Evolutionary conservation across 2,329 filamentous ascomycete species (phyloP).

Genomic region (Claviceps humidiphila): DNA sequence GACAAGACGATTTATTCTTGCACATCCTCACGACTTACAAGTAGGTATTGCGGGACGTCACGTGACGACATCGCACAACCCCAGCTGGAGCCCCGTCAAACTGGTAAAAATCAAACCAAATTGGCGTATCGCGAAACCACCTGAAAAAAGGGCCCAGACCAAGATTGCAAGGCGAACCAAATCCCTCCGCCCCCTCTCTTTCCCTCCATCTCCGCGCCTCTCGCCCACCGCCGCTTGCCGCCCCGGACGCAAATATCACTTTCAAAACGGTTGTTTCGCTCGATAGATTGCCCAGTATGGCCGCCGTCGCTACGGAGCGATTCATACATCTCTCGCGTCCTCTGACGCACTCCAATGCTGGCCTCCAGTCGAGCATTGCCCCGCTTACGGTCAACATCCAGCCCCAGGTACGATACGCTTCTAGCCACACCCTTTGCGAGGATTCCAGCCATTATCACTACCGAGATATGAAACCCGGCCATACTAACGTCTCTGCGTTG

Average conservation of each 20-base stretch:
- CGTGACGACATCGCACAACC: constrained; percentile 35
- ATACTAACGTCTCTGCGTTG: not conserved
- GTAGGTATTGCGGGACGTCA: too few relatives aligned
- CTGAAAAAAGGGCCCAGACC: constrained; percentile 1
- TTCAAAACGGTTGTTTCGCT: constrained; percentile 7
- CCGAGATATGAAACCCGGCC: not conserved
- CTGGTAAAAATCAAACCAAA: constrained; percentile 28
- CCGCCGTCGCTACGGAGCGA: constrained; percentile 59
- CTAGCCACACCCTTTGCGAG: not conserved
- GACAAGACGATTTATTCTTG: too few relatives aligned
- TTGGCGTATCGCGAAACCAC: constrained; percentile 21
- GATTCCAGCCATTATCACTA: not conserved
- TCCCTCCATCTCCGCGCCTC: constrained; percentile 7
- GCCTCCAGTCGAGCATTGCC: constrained; percentile 72
- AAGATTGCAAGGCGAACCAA: not conserved
- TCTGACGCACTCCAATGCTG: constrained; percentile 67
- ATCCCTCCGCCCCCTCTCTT: not conserved
- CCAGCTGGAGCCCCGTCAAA: constrained; percentile 26
- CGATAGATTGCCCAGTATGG: constrained; percentile 51
- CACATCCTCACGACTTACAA: constrained; percentile 30
- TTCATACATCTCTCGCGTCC: constrained; percentile 94
- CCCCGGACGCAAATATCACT: constrained; percentile 1
- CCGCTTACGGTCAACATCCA: constrained; percentile 91
- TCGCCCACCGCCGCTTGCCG: constrained; percentile 9
- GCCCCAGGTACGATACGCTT: constrained; percentile 59